Evolutionary conservation across 768 basidiomycete species (phyloP), one percentile per base, ranked within the genome.

Genomic region (Auricularia auricula-judae): DNA sequence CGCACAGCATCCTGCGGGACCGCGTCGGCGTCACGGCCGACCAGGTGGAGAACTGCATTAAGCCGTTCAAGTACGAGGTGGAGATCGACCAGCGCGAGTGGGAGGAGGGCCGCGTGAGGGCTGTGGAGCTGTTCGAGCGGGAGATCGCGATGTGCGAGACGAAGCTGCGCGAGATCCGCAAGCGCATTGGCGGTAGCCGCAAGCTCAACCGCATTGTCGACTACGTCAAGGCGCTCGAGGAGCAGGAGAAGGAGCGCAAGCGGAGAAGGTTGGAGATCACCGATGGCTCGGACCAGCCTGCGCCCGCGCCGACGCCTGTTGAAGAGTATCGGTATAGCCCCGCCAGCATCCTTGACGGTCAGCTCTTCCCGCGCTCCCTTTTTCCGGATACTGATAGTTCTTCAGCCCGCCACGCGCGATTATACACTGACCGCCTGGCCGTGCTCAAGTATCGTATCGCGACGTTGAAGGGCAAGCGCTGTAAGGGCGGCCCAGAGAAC

Each of bases 1-100:
- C 91, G 10, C 95, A 98, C 76, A 85, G 82, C 74, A 95, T 99
- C 71, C 77, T 99, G 62, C 83, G 96, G 65, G 96, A 98, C 71
- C 85, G 96, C 4, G 89, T 98, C 65, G 90, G 92, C 16, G 77
- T 96, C 64, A 93, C 97, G n/a, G 89, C 92, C 3, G 97, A 99
- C 73, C 96, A 98, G 76, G 96, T 99, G 16, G 97, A 99, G 79
- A 99, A 98, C 74, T 96, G 93, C 75, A 98, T 99, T 81, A 99
- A 99, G 76, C 97, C 96, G 35, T 98, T 86, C 83, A 99, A 99
- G 79, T 96, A 97, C 71, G 96, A 98, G 71, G 87, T 98, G 34
- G 97, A 99, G 72, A 89, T 98, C 14, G 94, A 98, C 67, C 82
- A 84, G 14, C 79, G 87, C 51, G 97, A 99, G 74, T 99, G 97